Evolutionary conservation across 768 basidiomycete species (phyloP).

Genomic region (Tricholoma flavovirens): DNA sequence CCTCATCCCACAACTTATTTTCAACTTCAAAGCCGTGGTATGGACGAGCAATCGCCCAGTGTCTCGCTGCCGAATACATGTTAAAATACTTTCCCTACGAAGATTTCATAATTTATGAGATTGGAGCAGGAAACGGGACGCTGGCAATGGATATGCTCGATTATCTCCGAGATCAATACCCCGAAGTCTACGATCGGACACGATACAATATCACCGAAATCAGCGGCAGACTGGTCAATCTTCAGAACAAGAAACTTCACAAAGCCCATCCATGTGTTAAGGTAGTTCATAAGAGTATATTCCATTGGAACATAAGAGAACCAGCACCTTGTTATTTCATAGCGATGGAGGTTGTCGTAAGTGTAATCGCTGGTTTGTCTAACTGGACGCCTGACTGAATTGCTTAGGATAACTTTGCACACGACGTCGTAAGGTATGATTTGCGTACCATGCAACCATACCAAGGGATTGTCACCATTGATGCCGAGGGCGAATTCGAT

Average conservation of each 20-base stretch:
- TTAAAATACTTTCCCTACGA: conserved; percentile 95
- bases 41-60: conserved; percentile 84
- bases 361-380: conserved; percentile 26
- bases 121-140: conserved; percentile 97
- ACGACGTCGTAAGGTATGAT: conserved; percentile 92
- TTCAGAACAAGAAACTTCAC: conserved; percentile 65
- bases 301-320: conserved; percentile 74
- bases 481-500: conserved; percentile 75
- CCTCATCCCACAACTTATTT: conserved; percentile 4
- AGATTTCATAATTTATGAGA: conserved; percentile 93
- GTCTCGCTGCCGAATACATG: conserved; percentile 87
- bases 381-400: not conserved
- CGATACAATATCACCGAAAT: conserved; percentile 96
- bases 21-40: conserved; percentile 74
- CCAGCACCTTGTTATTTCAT: conserved; percentile 87
- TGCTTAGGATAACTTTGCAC: conserved; percentile 87
- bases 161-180: conserved; percentile 69
- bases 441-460: conserved; percentile 71
- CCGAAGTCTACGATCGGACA: conserved; percentile 91
- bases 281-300: conserved; percentile 74
- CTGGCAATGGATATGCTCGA: conserved; percentile 85
- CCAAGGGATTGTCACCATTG: conserved; percentile 78
- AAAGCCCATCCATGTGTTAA: conserved; percentile 60
- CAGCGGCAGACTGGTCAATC: conserved; percentile 65
- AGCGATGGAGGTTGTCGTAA: conserved; percentile 91